Evolutionary conservation across 2,329 filamentous ascomycete species (phyloP).

Genomic region (Aspergillus pseudoviridinutans): DNA sequence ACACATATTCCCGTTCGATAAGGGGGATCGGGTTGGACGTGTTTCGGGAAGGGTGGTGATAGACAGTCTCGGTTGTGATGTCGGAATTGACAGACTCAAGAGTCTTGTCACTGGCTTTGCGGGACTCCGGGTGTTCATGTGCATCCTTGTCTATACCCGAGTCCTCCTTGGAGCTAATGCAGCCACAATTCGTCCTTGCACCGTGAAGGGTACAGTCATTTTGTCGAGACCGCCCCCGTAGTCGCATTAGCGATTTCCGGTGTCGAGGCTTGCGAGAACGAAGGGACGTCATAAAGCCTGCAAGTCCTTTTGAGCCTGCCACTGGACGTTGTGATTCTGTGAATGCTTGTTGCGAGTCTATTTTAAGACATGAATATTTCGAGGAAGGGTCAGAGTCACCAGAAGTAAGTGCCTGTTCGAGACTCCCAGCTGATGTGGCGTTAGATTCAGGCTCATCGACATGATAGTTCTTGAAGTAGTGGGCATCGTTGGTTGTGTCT

Average conservation of each 20-base stretch:
- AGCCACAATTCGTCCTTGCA: background rate
- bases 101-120: slow-evolving; percentile 32
- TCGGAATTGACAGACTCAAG: slow-evolving; percentile 29
- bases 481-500: background rate
- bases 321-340: slow-evolving; percentile 3
- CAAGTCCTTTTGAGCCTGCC: slow-evolving; percentile 11
- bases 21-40: slow-evolving; percentile 19
- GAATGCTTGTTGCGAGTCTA: background rate
- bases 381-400: background rate
- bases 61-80: slow-evolving; percentile 31
- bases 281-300: slow-evolving; percentile 15
- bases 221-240: background rate
- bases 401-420: background rate
- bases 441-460: background rate
- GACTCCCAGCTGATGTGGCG: background rate
- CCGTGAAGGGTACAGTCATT: background rate
- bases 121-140: slow-evolving; percentile 10
- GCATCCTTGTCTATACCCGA: background rate
- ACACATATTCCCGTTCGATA: slow-evolving; percentile 8
- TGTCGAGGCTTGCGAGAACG: slow-evolving; percentile 12
- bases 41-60: slow-evolving; percentile 29
- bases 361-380: background rate
- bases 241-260: background rate
- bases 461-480: background rate
- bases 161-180: background rate